These are phyloP conservation scores for Cercospora zeae-maydis DNA, from an alignment of 2,329 filamentous ascomycete species.

Conservation along the genomic window DNA sequence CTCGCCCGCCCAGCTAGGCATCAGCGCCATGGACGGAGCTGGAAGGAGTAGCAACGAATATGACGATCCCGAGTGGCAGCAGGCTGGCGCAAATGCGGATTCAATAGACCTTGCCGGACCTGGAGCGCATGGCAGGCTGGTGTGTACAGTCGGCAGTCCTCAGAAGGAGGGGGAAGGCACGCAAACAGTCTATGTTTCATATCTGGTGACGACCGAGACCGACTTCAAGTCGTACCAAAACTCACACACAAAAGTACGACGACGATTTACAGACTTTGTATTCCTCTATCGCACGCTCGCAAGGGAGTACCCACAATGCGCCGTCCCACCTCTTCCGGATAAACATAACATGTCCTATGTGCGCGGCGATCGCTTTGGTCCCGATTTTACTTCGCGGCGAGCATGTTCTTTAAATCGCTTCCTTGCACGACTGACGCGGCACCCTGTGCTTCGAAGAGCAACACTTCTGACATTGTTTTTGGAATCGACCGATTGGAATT, in stretches of 20 bases:
- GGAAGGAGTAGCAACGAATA: slow-evolving; percentile 60
- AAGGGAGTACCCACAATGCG: slow-evolving; percentile 84
- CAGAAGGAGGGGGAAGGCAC: slow-evolving; percentile 95
- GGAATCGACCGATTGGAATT: slow-evolving; percentile 93
- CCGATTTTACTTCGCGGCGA: slow-evolving; percentile 84
- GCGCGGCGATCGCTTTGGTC: slow-evolving; percentile 87
- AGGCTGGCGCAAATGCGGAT: slow-evolving; percentile 51
- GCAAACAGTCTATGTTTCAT: slow-evolving; percentile 95
- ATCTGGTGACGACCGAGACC: slow-evolving; percentile 86
- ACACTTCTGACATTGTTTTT: slow-evolving; percentile 83
- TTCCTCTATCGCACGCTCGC: slow-evolving; percentile 90
- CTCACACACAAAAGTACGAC: slow-evolving; percentile 71
- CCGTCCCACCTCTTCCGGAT: slow-evolving; percentile 90
- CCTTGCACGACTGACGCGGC: slow-evolving; percentile 76
- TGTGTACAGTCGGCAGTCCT: slow-evolving; percentile 77
- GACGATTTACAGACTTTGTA: slow-evolving; percentile 96
- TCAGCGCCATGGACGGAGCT: slow-evolving; percentile 29
- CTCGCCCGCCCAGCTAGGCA: slow-evolving; percentile 12
- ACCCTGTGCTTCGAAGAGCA: slow-evolving; percentile 81
- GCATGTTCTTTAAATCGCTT: slow-evolving; percentile 91
- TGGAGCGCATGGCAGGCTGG: slow-evolving; percentile 67
- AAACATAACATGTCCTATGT: slow-evolving; percentile 99
- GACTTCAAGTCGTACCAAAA: slow-evolving; percentile 92
- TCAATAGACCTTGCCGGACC: slow-evolving; percentile 60
- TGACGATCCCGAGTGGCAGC: slow-evolving; percentile 72